These are phyloP conservation scores for Jatropha curcas DNA, from an alignment of 345 rosid species.

Conservation along the genomic window DNA sequence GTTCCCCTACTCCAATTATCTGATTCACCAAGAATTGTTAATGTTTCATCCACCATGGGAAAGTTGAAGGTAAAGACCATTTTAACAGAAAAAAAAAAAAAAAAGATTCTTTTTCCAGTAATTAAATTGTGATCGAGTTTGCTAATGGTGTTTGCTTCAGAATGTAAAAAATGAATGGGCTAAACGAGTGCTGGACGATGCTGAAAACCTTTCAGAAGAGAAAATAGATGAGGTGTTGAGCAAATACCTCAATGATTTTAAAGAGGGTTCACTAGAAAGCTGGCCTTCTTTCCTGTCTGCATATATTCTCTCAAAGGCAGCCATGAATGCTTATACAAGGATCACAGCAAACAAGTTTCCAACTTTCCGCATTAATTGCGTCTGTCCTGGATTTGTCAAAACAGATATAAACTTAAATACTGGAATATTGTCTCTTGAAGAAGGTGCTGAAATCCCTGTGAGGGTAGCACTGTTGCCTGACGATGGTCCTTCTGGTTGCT, in stretches of 20 bases:
- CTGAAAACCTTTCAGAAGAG: slow-evolving; percentile 30
- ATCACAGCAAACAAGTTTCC: slow-evolving; percentile 22
- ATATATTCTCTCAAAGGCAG: slow-evolving; percentile 30
- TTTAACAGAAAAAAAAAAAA: too few relatives aligned
- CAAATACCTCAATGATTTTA: slow-evolving; percentile 26
- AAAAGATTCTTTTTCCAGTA: too few relatives aligned
- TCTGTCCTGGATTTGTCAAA: slow-evolving; percentile 32
- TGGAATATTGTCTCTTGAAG: slow-evolving; percentile 1
- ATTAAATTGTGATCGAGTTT: too few relatives aligned
- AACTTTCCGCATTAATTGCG: slow-evolving; percentile 19
- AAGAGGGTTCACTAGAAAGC: slow-evolving; percentile 23
- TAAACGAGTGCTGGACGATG: slow-evolving; percentile 16
- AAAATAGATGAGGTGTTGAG: slow-evolving; percentile 29
- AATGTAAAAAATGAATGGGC: slow-evolving; percentile 26
- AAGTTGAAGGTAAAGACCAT: slow-evolving; percentile 7
- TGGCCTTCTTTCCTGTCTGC: slow-evolving; percentile 24
- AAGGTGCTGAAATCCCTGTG: slow-evolving; percentile 18
- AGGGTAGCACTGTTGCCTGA: slow-evolving; percentile 18
- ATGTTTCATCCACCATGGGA: slow-evolving; percentile 33
- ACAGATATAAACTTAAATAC: slow-evolving; percentile 23
- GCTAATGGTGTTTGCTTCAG: slow-evolving; percentile 7
- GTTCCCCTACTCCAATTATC: slow-evolving; percentile 27
- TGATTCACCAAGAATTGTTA: slow-evolving; percentile 33
- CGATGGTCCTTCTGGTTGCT: slow-evolving; percentile 22
- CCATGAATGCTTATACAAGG: slow-evolving; percentile 34